Percentiles rank a stretch among this genome's conserved stretches.
Conservation (phyloP, 305 asterid genomes). For the Fraxinus xanthoxyloides region DNA sequence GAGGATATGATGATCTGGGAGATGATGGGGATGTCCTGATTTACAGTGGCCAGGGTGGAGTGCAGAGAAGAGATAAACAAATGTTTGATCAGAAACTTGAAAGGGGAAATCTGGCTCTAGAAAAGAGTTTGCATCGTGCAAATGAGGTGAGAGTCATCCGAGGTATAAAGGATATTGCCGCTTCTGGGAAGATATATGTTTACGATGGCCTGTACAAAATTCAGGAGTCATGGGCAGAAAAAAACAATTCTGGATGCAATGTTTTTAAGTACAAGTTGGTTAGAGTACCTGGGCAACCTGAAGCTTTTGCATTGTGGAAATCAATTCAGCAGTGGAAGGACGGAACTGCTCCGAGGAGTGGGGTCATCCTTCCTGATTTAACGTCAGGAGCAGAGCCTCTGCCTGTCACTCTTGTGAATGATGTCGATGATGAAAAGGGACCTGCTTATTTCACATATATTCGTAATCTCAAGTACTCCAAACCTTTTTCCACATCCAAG, state of each 20-base stretch:
- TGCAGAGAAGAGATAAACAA: constrained; percentile 45
- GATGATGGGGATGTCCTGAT: constrained; percentile 53
- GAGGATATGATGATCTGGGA: constrained; percentile 86
- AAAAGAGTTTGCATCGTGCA: constrained; percentile 51
- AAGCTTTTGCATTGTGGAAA: constrained; percentile 77
- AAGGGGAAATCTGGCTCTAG: constrained; percentile 59
- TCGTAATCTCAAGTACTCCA: constrained; percentile 51
- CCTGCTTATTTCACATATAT: constrained; percentile 79
- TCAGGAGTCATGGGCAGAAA: constrained; percentile 52
- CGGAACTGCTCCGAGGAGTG: constrained; percentile 51
- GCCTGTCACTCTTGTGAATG: constrained; percentile 78
- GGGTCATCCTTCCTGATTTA: constrained; percentile 73
- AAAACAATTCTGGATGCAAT: constrained; percentile 44
- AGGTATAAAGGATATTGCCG: constrained; percentile 53
- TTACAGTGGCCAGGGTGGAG: constrained; percentile 61
- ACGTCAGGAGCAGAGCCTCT: constrained; percentile 71
- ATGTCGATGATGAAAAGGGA: constrained; percentile 78
- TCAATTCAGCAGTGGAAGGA: constrained; percentile 78
- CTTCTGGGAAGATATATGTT: constrained; percentile 63
- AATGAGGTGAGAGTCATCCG: constrained; percentile 61
- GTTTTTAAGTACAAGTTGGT: constrained; percentile 51
- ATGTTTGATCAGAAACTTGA: constrained; percentile 61
- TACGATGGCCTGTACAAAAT: constrained; percentile 61
- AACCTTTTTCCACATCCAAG: constrained; percentile 43
- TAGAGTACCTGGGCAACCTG: constrained; percentile 77